Percentiles rank a stretch among this genome's conserved stretches.
These are phyloP conservation scores for Rhodotorula sp. DNA, from an alignment of 1,284 basidiomycete genomes.

Conservation along the genomic window DNA sequence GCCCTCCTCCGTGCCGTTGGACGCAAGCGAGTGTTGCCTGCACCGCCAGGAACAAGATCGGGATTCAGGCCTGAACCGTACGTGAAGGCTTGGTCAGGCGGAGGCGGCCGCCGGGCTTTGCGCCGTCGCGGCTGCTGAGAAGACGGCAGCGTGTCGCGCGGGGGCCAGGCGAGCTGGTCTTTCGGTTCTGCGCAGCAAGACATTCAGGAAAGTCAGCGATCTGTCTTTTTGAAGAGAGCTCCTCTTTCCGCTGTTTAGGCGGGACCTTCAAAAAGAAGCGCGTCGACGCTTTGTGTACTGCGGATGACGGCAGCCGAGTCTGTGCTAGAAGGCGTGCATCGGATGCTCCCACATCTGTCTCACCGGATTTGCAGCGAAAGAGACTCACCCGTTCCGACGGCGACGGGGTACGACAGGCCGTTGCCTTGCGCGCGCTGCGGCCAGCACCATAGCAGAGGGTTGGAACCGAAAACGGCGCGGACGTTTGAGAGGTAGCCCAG, in stretches of 20 bases:
- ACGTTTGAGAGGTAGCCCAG: slow-evolving; percentile 73
- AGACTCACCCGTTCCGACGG: slow-evolving; percentile 75
- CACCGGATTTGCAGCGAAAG: slow-evolving; percentile 9
- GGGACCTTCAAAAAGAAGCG: too few species aligned
- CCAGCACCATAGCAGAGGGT: slow-evolving; percentile 78
- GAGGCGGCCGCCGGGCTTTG: slow-evolving; percentile 12
- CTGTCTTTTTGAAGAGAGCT: too few species aligned
- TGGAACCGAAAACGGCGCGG: slow-evolving; percentile 71
- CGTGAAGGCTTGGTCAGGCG: slow-evolving; percentile 69
- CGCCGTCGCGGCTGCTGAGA: slow-evolving; percentile 35
- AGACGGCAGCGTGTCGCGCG: slow-evolving; percentile 53
- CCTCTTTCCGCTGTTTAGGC: too few species aligned
- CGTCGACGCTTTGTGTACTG: too few species aligned
- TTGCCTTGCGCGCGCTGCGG: slow-evolving; percentile 64
- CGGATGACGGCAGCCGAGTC: too few species aligned
- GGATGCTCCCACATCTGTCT: slow-evolving; percentile 32
- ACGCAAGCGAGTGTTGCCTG: neutral
- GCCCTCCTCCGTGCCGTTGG: neutral
- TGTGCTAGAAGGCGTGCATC: too few species aligned
- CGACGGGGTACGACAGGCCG: slow-evolving; percentile 75
- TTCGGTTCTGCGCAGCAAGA: slow-evolving; percentile 47
- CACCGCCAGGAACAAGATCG: neutral
- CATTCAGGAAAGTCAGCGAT: neutral
- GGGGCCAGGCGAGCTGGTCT: slow-evolving; percentile 57
- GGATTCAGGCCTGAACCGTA: slow-evolving; percentile 64